Conservation (phyloP, 352 stramenopile species). For the Globisporangium lucens region DNA sequence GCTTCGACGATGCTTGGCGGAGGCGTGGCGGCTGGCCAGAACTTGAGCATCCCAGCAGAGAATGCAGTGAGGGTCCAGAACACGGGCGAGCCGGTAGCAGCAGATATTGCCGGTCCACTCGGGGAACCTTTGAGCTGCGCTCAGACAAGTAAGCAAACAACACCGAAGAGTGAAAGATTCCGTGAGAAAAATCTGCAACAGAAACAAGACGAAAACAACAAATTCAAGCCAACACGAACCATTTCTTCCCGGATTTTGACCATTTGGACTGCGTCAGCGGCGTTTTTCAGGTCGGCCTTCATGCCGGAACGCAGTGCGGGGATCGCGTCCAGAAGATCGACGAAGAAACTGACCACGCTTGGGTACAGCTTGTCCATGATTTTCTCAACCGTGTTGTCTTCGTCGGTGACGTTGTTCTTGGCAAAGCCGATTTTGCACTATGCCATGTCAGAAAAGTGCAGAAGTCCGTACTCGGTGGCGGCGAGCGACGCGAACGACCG, state of each 20-base stretch:
- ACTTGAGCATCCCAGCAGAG: conserved; percentile 20
- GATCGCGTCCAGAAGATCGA: conserved; percentile 16
- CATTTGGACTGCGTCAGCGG: conserved; percentile 8
- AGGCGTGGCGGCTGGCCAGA: conserved; percentile 31
- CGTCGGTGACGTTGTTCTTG: conserved; percentile 21
- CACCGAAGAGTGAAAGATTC: not conserved
- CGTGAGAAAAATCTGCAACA: not conserved
- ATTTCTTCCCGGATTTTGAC: conserved; percentile 12
- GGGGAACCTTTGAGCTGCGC: conserved; percentile 19
- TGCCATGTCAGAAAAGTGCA: conserved; percentile 27
- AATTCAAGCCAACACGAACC: conserved; percentile 1
- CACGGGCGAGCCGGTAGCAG: conserved; percentile 23
- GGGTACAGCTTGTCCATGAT: conserved; percentile 29
- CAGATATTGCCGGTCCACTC: conserved; percentile 10
- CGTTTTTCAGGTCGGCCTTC: conserved; percentile 10
- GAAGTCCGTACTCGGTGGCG: conserved; percentile 27
- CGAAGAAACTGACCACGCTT: conserved; percentile 19
- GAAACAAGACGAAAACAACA: not conserved
- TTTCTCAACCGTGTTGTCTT: conserved; percentile 28
- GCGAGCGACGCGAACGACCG: conserved; percentile 23
- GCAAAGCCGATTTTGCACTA: conserved; percentile 32
- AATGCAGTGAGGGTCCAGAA: conserved; percentile 28
- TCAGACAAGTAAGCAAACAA: not conserved
- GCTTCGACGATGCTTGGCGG: conserved; percentile 30
- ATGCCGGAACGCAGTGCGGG: conserved; percentile 20